These are phyloP conservation scores for Spathaspora passalidarum DNA, from an alignment of 805 yeast species.

Conservation along the genomic window DNA sequence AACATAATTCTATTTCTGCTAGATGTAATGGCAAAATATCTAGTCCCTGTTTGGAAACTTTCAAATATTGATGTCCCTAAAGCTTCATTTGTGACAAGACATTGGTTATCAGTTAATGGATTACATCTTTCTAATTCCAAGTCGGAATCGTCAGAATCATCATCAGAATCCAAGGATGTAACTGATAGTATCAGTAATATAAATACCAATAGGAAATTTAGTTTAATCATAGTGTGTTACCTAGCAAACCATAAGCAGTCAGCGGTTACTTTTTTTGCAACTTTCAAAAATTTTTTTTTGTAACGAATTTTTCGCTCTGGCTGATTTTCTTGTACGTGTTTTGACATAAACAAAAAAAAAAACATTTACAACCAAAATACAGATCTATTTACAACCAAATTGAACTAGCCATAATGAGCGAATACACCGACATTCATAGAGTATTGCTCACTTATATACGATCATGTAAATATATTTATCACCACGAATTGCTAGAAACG, in stretches of 20 bases:
- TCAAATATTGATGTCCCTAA: slow-evolving; percentile 16
- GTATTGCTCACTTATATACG: slow-evolving; percentile 29
- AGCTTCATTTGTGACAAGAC: slow-evolving; percentile 26
- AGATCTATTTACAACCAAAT: neutral
- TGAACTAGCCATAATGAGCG: slow-evolving; percentile 2
- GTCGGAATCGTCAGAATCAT: slow-evolving; percentile 1
- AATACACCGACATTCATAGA: slow-evolving; percentile 12
- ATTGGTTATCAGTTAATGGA: slow-evolving; percentile 20
- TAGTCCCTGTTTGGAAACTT: slow-evolving; percentile 12
- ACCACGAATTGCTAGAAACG: slow-evolving; percentile 17
- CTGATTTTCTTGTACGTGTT: neutral
- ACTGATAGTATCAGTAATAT: neutral
- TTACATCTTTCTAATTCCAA: slow-evolving; percentile 19
- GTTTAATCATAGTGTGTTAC: neutral
- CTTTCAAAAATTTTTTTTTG: neutral
- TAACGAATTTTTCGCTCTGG: neutral
- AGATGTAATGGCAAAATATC: slow-evolving; percentile 7
- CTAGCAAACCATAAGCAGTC: too few relatives aligned
- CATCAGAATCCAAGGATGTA: neutral
- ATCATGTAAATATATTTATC: slow-evolving; percentile 20
- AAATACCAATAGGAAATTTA: neutral
- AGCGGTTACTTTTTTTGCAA: neutral
- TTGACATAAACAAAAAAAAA: slow-evolving; percentile 3
- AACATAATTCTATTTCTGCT: slow-evolving; percentile 9
- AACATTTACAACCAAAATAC: neutral